Evolutionary conservation across 2,329 filamentous ascomycete species (phyloP), one percentile per base, ranked within the genome.

Genomic region (Fusarium penzigii): DNA sequence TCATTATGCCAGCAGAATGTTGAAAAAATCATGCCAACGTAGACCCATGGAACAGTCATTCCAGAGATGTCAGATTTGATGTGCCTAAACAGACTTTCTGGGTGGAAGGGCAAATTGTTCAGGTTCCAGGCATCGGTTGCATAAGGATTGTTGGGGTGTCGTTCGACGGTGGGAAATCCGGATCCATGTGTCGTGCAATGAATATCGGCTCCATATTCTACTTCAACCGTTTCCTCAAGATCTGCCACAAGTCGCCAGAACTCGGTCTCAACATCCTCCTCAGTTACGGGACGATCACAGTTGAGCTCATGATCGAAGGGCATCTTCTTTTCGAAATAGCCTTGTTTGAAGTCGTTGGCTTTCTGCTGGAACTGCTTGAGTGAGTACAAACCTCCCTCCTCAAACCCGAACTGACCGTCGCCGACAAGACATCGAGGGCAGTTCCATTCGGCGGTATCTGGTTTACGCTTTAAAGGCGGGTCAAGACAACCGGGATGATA

Each of bases 1-100:
- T 99, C 94, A 58, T 96, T 97, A 70, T 99, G 94, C 94, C 94
- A 99, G 72, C 94, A 99, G 68, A 99, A 99, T 0, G 94, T 97
- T 0, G 94, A 99, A 70, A 99, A 99, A 39, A 96, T 95, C 94
- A 99, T 99, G 56, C 94, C 94, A 5, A 99, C 94, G 68, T 99
- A 99, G 4, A 99, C 85, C 94, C 94, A 99, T 1, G 94, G 94
- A 8, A 99, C 93, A 0, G 94, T 99, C 94, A 99, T 99, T 38
- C 94, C 94, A 2, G 94, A 97, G 48, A 99, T 95, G 67, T 99
- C 94, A 0, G 93, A 91, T 70, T 97, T 97, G 78, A 99, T 97
- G 64, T 99, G 90, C 44, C 93, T 85, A 76, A 99, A 99, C 1
- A 99, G 78, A 44, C 92, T 97, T 47, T 97, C 93, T 1, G 88